Base-by-base conservation (phyloP, 306 rosid genomes). In the Cicer bijugum region DNA sequence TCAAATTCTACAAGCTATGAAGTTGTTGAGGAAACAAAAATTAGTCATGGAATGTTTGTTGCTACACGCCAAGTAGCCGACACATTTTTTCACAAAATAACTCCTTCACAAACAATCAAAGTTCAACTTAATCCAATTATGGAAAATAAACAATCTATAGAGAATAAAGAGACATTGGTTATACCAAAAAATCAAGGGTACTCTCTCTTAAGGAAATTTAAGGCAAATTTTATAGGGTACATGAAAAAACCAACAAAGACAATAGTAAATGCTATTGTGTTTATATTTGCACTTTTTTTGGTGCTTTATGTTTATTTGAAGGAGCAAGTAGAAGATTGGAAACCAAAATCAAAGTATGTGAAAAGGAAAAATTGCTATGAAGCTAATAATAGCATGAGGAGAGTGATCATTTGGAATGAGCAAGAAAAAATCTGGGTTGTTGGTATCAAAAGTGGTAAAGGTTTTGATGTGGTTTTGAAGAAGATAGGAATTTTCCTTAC, bases 51-150 rank as follows among this genome's bases (percentile, higher is more conserved):
- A 43, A 86, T 94, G 82, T 85, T 92, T 61, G 85, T 94, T 20
- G 89, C 97, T 3, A 89, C 93, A 7, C 75, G 90, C 12, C 99
- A 75, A 77, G 93, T 74, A n/a, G 88, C 97, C 0, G 89, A 94
- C 16, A 94, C 99, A 70, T 91, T 89, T 82, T 86, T 91, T 60
- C 99, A 91, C 81, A 92, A 94, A 82, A 71, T 89, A 60, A 81
- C 76, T 61, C 99, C 99, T 57, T 94, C 96, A 63, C 89, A 94
- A 75, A 91, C 90, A 0, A 61, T 94, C 37, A 75, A 91, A 79
- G 93, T 94, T 69, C 90, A 91, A n/a, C 87, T 85, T 74, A 91
- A 86, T 76, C 90, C 95, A 14, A 71, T 75, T 1, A 52, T 77
- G 46, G 44, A 73, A 0, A 78, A 70, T 7, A 79, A 68, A 73